Evolutionary conservation across 139 green algal genomes (phyloP).

Genomic region (Zygnema circumcarinatum): DNA sequence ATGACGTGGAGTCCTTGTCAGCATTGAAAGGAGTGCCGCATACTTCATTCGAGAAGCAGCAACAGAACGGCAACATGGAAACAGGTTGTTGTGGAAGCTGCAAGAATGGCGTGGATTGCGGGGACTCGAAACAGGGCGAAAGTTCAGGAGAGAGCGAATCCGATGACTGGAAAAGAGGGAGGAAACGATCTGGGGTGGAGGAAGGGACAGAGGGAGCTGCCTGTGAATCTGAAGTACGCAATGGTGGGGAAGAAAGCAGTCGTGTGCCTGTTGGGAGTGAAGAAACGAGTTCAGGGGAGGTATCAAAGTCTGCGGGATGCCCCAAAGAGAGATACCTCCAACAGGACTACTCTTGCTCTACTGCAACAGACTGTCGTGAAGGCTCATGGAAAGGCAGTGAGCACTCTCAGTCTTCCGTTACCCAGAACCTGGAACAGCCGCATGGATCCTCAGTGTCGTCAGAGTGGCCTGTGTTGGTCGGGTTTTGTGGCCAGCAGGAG

Average conservation of each 20-base stretch:
- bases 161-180: not conserved
- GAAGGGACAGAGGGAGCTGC: not conserved
- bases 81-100: not conserved
- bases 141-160: not conserved
- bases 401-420: not conserved
- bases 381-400: not conserved
- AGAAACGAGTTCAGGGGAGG: not conserved
- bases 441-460: not conserved
- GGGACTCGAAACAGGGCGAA: too few relatives aligned
- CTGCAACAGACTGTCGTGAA: not conserved
- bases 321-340: too few relatives aligned
- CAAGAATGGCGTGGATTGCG: not conserved
- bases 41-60: not conserved
- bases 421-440: not conserved
- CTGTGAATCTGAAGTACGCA: not conserved
- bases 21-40: not conserved
- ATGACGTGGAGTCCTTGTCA: not conserved
- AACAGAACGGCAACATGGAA: not conserved
- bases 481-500: conserved; percentile 32
- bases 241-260: not conserved
- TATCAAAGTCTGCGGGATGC: not conserved
- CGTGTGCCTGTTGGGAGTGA: not conserved
- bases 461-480: conserved; percentile 3
- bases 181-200: not conserved
- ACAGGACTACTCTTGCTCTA: too few relatives aligned